A percentile compares a stretch with the other conserved stretches of the same genome.
Conservation (phyloP, 768 basidiomycete species). For the Dioszegia aurantiaca region DNA sequence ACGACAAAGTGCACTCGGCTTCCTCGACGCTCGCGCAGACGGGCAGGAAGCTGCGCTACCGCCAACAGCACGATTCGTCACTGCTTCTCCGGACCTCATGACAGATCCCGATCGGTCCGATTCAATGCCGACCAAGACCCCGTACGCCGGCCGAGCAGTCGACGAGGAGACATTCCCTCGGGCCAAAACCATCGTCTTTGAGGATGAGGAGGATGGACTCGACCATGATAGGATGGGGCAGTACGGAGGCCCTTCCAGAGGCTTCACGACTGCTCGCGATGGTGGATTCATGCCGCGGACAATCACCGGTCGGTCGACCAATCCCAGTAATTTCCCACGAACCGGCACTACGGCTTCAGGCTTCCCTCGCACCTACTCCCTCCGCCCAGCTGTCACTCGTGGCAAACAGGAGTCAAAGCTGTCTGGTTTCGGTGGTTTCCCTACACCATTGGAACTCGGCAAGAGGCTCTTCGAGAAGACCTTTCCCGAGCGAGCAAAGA, state of each 20-base stretch:
- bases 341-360: slow-evolving; percentile 28
- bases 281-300: slow-evolving; percentile 43
- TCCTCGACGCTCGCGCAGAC: background rate
- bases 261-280: slow-evolving; percentile 33
- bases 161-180: slow-evolving; percentile 48
- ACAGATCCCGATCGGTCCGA: slow-evolving; percentile 14
- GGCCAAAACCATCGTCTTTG: slow-evolving; percentile 53
- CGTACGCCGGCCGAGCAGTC: slow-evolving; percentile 25
- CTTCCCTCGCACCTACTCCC: slow-evolving; percentile 45
- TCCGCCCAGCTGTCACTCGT: slow-evolving; percentile 28
- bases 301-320: slow-evolving; percentile 35
- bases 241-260: slow-evolving; percentile 10
- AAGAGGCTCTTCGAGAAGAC: slow-evolving; percentile 58
- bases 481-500: slow-evolving; percentile 65
- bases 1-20: background rate
- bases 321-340: slow-evolving; percentile 27
- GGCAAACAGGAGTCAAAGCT: slow-evolving; percentile 30
- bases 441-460: slow-evolving; percentile 52
- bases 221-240: slow-evolving; percentile 26
- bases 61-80: slow-evolving; percentile 3
- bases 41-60: background rate
- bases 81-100: slow-evolving; percentile 3
- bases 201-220: slow-evolving; percentile 38
- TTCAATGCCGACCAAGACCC: slow-evolving; percentile 12
- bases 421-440: slow-evolving; percentile 53